Conservation (phyloP, 1,284 basidiomycete species). For the Phlebopus sp. region DNA sequence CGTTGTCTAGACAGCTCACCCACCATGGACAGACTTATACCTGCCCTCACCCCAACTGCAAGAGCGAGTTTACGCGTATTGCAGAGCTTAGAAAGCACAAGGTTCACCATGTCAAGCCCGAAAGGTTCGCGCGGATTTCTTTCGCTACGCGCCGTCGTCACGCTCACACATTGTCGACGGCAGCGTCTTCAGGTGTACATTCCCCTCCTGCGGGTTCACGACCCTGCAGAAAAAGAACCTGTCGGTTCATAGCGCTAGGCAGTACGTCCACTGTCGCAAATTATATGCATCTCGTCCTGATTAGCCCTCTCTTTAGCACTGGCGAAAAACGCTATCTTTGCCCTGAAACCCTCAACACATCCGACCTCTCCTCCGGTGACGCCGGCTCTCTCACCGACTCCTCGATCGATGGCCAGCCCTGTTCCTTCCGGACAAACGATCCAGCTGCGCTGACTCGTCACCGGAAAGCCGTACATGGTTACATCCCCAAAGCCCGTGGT, state of each 20-base stretch:
- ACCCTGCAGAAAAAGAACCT: slow-evolving; percentile 26
- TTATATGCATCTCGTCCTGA: not conserved
- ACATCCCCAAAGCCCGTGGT: slow-evolving; percentile 18
- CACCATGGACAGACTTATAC: slow-evolving; percentile 10
- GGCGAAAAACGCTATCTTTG: slow-evolving; percentile 24
- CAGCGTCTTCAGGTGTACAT: slow-evolving; percentile 20
- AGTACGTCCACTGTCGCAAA: slow-evolving; percentile 12
- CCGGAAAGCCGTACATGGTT: slow-evolving; percentile 23
- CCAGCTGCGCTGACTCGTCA: slow-evolving; percentile 30
- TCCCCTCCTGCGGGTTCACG: slow-evolving; percentile 18
- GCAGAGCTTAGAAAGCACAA: slow-evolving; percentile 26
- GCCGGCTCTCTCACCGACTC: not conserved
- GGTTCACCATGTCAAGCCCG: slow-evolving; percentile 12
- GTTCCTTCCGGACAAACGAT: slow-evolving; percentile 25
- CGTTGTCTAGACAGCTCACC: slow-evolving; percentile 1
- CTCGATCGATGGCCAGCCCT: slow-evolving; percentile 1
- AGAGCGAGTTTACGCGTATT: slow-evolving; percentile 13
- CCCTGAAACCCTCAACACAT: slow-evolving; percentile 12
- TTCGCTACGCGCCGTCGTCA: not conserved
- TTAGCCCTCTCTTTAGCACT: slow-evolving; percentile 14
- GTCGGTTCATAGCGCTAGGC: slow-evolving; percentile 17
- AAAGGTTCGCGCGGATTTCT: slow-evolving; percentile 13
- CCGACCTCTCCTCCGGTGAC: not conserved
- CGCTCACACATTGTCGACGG: not conserved
- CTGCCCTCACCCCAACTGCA: slow-evolving; percentile 19